Evolutionary conservation across 2,329 filamentous ascomycete species (phyloP).

Genomic region (Ophiocordyceps camponoti-floridani): DNA sequence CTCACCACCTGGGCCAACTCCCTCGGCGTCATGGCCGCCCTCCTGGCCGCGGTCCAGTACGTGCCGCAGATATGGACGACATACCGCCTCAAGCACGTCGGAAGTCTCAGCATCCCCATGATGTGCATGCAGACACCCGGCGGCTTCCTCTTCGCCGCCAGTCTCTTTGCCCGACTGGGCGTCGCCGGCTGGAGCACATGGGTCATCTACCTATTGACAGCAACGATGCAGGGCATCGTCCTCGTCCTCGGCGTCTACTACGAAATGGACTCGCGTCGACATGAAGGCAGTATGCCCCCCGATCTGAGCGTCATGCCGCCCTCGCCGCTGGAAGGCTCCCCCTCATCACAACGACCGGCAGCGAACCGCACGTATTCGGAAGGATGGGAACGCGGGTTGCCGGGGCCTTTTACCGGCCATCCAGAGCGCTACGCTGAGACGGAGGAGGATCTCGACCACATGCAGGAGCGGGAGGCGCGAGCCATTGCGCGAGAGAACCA

Average conservation of each 20-base stretch:
- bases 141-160: slow-evolving; percentile 75
- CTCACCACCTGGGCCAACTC: slow-evolving; percentile 70
- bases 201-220: slow-evolving; percentile 80
- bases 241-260: slow-evolving; percentile 69
- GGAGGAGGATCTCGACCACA: slow-evolving; percentile 30
- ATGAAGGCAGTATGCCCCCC: slow-evolving; percentile 8
- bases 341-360: slow-evolving; percentile 14
- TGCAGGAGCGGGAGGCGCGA: slow-evolving; percentile 30
- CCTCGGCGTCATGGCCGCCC: slow-evolving; percentile 61
- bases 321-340: slow-evolving; percentile 11
- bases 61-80: slow-evolving; percentile 91
- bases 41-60: slow-evolving; percentile 77
- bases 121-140: slow-evolving; percentile 97
- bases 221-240: slow-evolving; percentile 64
- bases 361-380: slow-evolving; percentile 28
- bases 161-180: slow-evolving; percentile 64
- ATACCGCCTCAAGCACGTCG: slow-evolving; percentile 66
- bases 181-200: slow-evolving; percentile 84
- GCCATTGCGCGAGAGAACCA: slow-evolving; percentile 31
- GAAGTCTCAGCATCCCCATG: slow-evolving; percentile 87
- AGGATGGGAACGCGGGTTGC: slow-evolving; percentile 30
- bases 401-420: slow-evolving; percentile 31
- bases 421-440: slow-evolving; percentile 33
- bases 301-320: slow-evolving; percentile 8
- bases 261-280: slow-evolving; percentile 30